Percentiles rank a stretch among this genome's conserved stretches.
These are phyloP conservation scores for Papiliotrema fonsecae DNA, from an alignment of 1,284 basidiomycete genomes.

Conservation along the genomic window DNA sequence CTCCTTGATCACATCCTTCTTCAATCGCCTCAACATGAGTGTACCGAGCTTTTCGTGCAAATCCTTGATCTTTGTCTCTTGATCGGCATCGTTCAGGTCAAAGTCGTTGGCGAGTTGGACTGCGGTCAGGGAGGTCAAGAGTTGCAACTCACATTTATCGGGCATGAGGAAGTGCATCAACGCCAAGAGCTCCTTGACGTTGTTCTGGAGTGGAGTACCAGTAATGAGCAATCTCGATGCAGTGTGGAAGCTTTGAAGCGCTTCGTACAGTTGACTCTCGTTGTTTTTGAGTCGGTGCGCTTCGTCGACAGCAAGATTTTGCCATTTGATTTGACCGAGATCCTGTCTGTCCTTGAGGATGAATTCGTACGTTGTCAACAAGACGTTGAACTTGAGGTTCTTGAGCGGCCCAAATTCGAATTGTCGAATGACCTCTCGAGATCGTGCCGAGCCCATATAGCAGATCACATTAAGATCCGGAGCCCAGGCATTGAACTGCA, in stretches of 20 bases:
- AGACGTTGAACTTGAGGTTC: slow-evolving; percentile 88
- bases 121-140: slow-evolving; percentile 9
- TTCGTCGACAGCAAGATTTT: slow-evolving; percentile 93
- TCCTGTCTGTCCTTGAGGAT: slow-evolving; percentile 87
- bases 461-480: slow-evolving; percentile 96
- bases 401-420: slow-evolving; percentile 84
- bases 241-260: slow-evolving; percentile 79
- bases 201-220: slow-evolving; percentile 97
- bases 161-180: slow-evolving; percentile 99
- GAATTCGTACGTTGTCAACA: slow-evolving; percentile 96
- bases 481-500: slow-evolving; percentile 91
- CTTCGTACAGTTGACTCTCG: slow-evolving; percentile 95
- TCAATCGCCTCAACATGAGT: slow-evolving; percentile 91
- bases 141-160: slow-evolving; percentile 71
- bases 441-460: slow-evolving; percentile 85
- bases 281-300: slow-evolving; percentile 98
- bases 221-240: slow-evolving; percentile 94
- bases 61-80: slow-evolving; percentile 90
- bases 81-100: slow-evolving; percentile 86
- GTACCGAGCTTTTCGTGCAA: slow-evolving; percentile 89
- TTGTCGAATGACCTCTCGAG: slow-evolving; percentile 84
- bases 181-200: slow-evolving; percentile 94
- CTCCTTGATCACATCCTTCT: slow-evolving; percentile 95
- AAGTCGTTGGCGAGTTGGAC: slow-evolving; percentile 83
- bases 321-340: slow-evolving; percentile 93